Percentiles rank a stretch among this genome's conserved stretches.
Conservation (phyloP, 2,329 filamentous ascomycete species). For the Phialophora expanda region DNA sequence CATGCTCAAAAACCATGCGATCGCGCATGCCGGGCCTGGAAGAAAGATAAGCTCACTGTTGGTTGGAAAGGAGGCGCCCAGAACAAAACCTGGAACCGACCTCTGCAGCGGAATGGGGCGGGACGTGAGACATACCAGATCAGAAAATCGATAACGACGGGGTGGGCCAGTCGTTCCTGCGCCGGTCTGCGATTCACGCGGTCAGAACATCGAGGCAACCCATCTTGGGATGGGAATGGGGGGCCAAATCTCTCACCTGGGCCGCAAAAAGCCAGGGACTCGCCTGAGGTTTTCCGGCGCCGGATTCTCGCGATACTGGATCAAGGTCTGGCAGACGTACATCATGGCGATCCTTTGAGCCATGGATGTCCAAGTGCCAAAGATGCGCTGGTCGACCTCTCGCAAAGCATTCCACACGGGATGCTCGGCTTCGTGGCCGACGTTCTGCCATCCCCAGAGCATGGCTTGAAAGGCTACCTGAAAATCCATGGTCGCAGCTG, state of each 20-base stretch:
- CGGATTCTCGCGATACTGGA: slow-evolving; percentile 34
- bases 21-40: slow-evolving; percentile 35
- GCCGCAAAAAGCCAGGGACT: slow-evolving; percentile 31
- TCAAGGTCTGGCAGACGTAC: slow-evolving; percentile 35
- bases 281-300: slow-evolving; percentile 31
- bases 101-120: no score
- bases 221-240: neutral
- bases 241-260: slow-evolving; percentile 28
- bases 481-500: slow-evolving; percentile 21
- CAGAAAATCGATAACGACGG: slow-evolving; percentile 35
- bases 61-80: no score
- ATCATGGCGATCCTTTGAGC: slow-evolving; percentile 35
- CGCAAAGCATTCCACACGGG: slow-evolving; percentile 33
- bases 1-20: slow-evolving; percentile 35
- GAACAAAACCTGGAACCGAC: no score
- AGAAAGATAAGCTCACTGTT: no score
- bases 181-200: slow-evolving; percentile 20
- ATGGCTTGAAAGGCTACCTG: slow-evolving; percentile 33
- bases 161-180: slow-evolving; percentile 34
- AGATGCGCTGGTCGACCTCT: slow-evolving; percentile 34
- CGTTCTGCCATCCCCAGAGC: slow-evolving; percentile 35
- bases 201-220: neutral
- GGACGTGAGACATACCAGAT: slow-evolving; percentile 34
- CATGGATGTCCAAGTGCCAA: slow-evolving; percentile 35
- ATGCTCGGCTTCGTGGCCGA: slow-evolving; percentile 30